Base-by-base conservation (phyloP, 495 filamentous ascomycete species). In the Penicillium fimorum region DNA sequence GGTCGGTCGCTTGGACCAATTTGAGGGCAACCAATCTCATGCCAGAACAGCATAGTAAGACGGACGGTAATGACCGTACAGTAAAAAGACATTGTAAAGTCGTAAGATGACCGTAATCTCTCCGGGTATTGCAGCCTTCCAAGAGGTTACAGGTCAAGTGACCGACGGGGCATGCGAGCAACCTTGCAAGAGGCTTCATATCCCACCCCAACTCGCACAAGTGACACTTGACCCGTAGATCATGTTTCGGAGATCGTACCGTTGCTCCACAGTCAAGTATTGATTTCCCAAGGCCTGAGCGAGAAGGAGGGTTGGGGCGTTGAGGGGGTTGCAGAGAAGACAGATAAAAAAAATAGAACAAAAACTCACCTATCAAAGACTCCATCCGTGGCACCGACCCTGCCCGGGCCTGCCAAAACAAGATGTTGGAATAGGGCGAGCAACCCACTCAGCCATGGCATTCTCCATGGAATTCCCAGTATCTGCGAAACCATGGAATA, bases 311-410 rank as follows among this genome's bases (percentile, higher is more conserved):
- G 20, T 40, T 40, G 48, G 25, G 50, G 64, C 50, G 50, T 58
- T 61, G 50, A 58, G 43, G 53, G 22, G 56, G 57, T 55, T 56
- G 57, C 71, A 57, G 60, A 49, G 57, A 69, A 43, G 38, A 25
- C 50, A 60, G 48, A 61, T 43, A 53, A 60, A 65, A 24, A 49
- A 61, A 47, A 59, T 50, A 59, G 61, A 61, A 50, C 29, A 55
- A 46, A 49, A 55, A 84, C 92, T 87, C 84, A 97, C 92, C 90
- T 92, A 82, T 97, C 91, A 71, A 96, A 76, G 61, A 84, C 79
- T 53, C 90, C 86, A 70, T 92, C 81, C 9, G 87, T 83, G 67
- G 79, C 79, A 70, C 88, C 90, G 37, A 96, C 68, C 71, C 74
- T 78, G 62, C 90, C 87, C 59, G 89, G 88, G 38, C 90, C 88